A percentile compares a stretch with the other conserved stretches of the same genome.
Evolutionary conservation across 768 basidiomycete genomes (phyloP).

Genomic region (Russula sp.): DNA sequence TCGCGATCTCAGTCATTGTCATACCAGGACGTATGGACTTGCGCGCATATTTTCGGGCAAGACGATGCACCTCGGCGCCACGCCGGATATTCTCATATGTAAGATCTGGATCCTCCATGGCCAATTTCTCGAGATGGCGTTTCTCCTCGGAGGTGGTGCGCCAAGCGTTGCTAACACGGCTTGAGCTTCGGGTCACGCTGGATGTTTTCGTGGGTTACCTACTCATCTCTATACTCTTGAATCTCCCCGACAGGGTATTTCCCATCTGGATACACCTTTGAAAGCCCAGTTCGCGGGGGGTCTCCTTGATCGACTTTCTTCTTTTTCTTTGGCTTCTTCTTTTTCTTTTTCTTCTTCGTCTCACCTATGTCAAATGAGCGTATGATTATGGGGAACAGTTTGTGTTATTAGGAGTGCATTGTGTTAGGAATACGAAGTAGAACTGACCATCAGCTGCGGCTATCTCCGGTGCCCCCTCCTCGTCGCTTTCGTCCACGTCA

Average conservation of each 20-base stretch:
- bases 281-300: constrained; percentile 83
- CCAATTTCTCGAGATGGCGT: constrained; percentile 71
- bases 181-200: background rate
- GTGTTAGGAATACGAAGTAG: constrained; percentile 13
- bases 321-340: constrained; percentile 87
- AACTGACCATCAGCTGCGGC: constrained; percentile 30
- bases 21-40: constrained; percentile 87
- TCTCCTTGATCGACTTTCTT: constrained; percentile 78
- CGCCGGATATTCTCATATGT: constrained; percentile 89
- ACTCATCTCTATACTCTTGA: constrained; percentile 91
- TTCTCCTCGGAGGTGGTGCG: constrained; percentile 90
- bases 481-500: constrained; percentile 32
- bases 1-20: constrained; percentile 90
- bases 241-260: constrained; percentile 88
- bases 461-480: constrained; percentile 30
- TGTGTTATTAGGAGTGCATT: background rate
- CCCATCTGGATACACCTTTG: constrained; percentile 83
- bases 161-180: constrained; percentile 65
- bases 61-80: constrained; percentile 93
- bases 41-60: constrained; percentile 78
- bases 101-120: constrained; percentile 71
- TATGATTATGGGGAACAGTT: background rate
- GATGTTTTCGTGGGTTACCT: constrained; percentile 31
- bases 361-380: constrained; percentile 34
- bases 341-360: constrained; percentile 83